These are phyloP conservation scores for Rubus parviflorus DNA, from an alignment of 306 rosid species.

Conservation along the genomic window DNA sequence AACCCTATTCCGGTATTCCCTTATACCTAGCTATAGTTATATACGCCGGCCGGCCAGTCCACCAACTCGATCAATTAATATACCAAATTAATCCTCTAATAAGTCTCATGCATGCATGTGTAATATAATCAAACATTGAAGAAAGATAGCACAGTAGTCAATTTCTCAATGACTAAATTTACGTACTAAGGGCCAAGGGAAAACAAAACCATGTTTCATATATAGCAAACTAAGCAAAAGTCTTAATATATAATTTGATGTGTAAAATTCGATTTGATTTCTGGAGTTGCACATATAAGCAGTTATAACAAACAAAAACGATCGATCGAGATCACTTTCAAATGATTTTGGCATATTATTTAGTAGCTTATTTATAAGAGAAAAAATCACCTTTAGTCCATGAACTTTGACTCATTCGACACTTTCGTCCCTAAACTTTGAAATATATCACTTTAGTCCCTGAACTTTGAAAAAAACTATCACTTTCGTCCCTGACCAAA, in stretches of 20 bases:
- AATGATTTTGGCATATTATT: neutral
- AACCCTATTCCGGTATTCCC: neutral
- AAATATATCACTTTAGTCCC: too few relatives aligned
- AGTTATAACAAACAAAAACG: neutral
- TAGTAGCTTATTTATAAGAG: neutral
- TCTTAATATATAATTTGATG: neutral
- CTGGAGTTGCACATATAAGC: neutral
- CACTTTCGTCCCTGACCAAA: too few relatives aligned
- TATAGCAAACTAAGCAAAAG: neutral
- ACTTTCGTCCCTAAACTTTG: too few relatives aligned
- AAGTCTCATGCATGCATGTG: neutral
- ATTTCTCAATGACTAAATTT: neutral
- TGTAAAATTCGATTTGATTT: neutral
- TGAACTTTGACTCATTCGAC: too few relatives aligned
- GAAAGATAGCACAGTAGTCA: neutral
- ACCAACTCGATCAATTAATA: neutral
- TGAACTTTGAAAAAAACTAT: too few relatives aligned
- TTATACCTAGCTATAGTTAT: neutral
- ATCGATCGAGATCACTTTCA: neutral
- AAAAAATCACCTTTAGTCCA: too few relatives aligned
- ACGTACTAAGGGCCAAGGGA: neutral
- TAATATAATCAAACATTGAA: neutral
- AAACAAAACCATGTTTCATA: neutral
- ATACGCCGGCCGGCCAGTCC: neutral
- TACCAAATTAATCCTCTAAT: neutral